A percentile compares a stretch with the other conserved stretches of the same genome.
phyloP scores from a whole-genome alignment of 2,329 filamentous ascomycete genomes.

The Passalora sequoiae region DNA sequence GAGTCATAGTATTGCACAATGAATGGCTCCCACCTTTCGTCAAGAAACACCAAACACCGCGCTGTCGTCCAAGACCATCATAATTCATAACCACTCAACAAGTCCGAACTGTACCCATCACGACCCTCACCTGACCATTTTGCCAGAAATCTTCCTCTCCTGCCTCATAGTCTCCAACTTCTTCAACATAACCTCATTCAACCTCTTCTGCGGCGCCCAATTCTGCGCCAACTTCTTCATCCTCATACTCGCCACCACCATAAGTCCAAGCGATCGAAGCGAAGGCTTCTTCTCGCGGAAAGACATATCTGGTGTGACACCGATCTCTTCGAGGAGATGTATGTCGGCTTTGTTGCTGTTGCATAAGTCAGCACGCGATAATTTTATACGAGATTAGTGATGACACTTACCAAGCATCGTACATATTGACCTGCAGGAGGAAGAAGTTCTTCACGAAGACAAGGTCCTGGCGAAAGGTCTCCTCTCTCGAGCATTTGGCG shows the following conservation, averaged over 20 bases:
- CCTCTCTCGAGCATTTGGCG: conserved; percentile 73
- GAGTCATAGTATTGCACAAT: too few species aligned
- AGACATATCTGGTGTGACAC: conserved; percentile 54
- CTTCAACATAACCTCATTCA: conserved; percentile 43
- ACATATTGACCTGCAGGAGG: conserved; percentile 71
- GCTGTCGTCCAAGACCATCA: too few species aligned
- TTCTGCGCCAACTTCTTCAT: conserved; percentile 47
- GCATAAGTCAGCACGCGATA: conserved; percentile 11
- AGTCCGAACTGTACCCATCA: too few species aligned
- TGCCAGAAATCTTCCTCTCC: conserved; percentile 13
- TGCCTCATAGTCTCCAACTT: conserved; percentile 45
- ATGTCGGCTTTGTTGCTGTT: conserved; percentile 87
- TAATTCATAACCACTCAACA: too few species aligned
- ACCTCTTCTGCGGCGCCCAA: conserved; percentile 49
- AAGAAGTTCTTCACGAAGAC: conserved; percentile 85
- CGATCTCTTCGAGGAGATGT: conserved; percentile 77
- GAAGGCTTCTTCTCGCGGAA: conserved; percentile 43
- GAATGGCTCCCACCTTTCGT: too few species aligned
- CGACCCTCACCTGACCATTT: conserved; percentile 6
- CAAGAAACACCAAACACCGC: too few species aligned
- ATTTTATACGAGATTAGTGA: too few species aligned
- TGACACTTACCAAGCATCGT: conserved; percentile 76
- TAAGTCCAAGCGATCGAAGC: conserved; percentile 46
- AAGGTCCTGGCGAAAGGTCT: conserved; percentile 70
- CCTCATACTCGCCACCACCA: conserved; percentile 47